A percentile compares a stretch with the other conserved stretches of the same genome.
Conservation (phyloP, 306 rosid species). For the Rosa multiflora region DNA sequence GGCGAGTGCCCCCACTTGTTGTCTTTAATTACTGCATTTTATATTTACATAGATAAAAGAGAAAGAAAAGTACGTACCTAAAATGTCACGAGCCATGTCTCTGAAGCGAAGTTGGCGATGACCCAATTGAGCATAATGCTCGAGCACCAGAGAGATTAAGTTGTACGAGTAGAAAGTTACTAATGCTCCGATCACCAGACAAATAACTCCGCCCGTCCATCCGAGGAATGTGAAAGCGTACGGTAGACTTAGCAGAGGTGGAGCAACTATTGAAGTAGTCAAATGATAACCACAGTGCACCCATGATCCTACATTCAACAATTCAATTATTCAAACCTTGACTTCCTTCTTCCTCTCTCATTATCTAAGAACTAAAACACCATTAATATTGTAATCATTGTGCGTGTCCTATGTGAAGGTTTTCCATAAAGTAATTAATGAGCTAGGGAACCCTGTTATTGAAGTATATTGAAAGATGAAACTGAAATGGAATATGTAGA, state of each 20-base stretch:
- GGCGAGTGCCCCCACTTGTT: too few species aligned
- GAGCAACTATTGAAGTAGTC: constrained; percentile 85
- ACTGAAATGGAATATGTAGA: too few species aligned
- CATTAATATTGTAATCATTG: background rate
- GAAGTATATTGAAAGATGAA: too few species aligned
- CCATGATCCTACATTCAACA: constrained; percentile 64
- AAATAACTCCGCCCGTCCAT: constrained; percentile 64
- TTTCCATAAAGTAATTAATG: background rate
- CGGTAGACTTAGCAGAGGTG: constrained; percentile 74
- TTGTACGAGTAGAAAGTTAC: constrained; percentile 87
- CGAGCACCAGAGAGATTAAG: constrained; percentile 68
- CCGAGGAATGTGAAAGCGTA: constrained; percentile 74
- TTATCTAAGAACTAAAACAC: too few species aligned
- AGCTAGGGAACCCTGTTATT: background rate
- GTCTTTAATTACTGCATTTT: too few species aligned
- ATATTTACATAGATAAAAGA: background rate
- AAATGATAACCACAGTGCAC: constrained; percentile 82
- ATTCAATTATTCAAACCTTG: background rate
- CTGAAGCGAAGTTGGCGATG: constrained; percentile 80
- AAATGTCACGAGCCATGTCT: constrained; percentile 71
- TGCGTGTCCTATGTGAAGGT: background rate
- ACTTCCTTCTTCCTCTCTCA: background rate
- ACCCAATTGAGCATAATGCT: constrained; percentile 69
- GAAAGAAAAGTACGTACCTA: constrained; percentile 42
- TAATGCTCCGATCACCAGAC: constrained; percentile 55